Conservation (phyloP, 768 basidiomycete genomes). For the Chlorophyllum brunneum region DNA sequence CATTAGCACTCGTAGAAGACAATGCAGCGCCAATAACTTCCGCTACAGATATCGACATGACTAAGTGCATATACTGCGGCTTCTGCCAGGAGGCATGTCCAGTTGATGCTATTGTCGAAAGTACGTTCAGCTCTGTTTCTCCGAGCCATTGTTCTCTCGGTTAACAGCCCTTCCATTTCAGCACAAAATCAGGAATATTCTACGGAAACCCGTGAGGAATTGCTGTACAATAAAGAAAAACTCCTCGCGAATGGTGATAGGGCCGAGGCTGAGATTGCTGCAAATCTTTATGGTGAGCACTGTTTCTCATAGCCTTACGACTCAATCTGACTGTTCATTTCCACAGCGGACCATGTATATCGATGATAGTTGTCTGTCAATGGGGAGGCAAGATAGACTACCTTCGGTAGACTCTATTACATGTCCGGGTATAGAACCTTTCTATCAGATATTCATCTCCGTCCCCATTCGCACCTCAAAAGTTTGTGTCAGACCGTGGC, state of each 20-base stretch:
- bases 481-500: neutral
- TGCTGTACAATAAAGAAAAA: slow-evolving; percentile 99
- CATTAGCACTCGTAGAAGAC: neutral
- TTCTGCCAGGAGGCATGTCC: slow-evolving; percentile 99
- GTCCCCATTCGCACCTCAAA: neutral
- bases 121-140: slow-evolving; percentile 45
- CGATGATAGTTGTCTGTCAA: slow-evolving; percentile 41
- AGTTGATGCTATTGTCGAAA: slow-evolving; percentile 99
- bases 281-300: slow-evolving; percentile 74
- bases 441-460: slow-evolving; percentile 10
- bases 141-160: slow-evolving; percentile 6
- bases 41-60: slow-evolving; percentile 93
- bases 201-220: slow-evolving; percentile 96
- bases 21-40: slow-evolving; percentile 7
- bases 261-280: slow-evolving; percentile 96
- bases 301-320: slow-evolving; percentile 13
- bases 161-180: slow-evolving; percentile 26
- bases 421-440: slow-evolving; percentile 14
- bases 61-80: slow-evolving; percentile 99
- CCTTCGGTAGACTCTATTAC: slow-evolving; percentile 12
- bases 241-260: slow-evolving; percentile 93
- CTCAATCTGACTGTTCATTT: slow-evolving; percentile 21
- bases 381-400: slow-evolving; percentile 3
- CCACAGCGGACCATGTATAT: slow-evolving; percentile 81
- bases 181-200: slow-evolving; percentile 98